These are phyloP conservation scores for Solanum clarkiae DNA, from an alignment of 257 asterid genomes.

Conservation along the genomic window DNA sequence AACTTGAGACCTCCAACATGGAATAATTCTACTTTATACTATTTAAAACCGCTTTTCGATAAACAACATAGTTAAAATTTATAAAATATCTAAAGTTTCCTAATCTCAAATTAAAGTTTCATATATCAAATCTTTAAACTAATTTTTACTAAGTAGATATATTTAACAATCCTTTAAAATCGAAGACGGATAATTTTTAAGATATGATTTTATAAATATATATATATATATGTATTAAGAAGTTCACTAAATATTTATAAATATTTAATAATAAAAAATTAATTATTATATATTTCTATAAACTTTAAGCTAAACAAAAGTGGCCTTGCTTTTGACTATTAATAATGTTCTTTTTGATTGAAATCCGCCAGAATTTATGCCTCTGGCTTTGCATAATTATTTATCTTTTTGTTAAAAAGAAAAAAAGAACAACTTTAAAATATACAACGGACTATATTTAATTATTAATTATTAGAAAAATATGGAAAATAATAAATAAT, in stretches of 20 bases:
- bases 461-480: no score
- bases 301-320: background rate
- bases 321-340: background rate
- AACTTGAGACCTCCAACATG: no score
- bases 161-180: background rate
- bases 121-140: no score
- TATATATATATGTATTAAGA: background rate
- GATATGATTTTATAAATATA: background rate
- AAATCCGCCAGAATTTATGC: background rate
- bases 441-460: background rate
- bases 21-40: background rate
- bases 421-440: background rate
- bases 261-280: background rate
- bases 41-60: background rate
- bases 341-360: background rate
- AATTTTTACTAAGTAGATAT: background rate
- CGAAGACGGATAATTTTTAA: no score
- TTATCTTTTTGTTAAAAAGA: background rate
- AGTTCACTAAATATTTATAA: background rate
- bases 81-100: background rate
- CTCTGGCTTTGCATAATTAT: background rate
- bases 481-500: no score
- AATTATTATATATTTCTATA: background rate
- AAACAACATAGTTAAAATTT: background rate
- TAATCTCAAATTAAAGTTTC: background rate